Conservation (phyloP, 306 rosid genomes). For the Fagus crenata region DNA sequence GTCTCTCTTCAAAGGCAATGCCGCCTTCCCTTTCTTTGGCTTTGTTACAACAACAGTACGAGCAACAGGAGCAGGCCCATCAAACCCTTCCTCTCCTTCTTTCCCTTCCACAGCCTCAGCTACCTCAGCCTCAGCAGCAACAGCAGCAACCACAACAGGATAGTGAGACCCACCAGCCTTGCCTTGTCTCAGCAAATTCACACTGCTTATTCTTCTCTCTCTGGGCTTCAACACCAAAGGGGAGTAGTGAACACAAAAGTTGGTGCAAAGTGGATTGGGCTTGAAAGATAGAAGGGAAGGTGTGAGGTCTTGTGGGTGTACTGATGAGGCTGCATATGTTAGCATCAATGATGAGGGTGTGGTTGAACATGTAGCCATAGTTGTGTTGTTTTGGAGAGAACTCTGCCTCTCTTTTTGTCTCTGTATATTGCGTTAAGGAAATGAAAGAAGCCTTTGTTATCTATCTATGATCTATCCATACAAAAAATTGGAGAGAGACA, state of each 20-base stretch:
- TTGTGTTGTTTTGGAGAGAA: constrained; percentile 1
- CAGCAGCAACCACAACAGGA: constrained; percentile 45
- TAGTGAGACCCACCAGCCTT: constrained; percentile 20
- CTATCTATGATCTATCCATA: constrained; percentile 10
- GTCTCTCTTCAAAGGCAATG: constrained; percentile 85
- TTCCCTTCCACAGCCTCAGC: constrained; percentile 46
- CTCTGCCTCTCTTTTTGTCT: not conserved
- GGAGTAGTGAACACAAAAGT: constrained; percentile 30
- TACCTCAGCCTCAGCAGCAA: constrained; percentile 59
- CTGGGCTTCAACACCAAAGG: constrained; percentile 42
- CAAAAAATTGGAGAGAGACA: constrained; percentile 13
- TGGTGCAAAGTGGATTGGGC: constrained; percentile 42
- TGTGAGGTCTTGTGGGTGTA: constrained; percentile 46
- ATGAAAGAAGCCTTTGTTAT: not conserved
- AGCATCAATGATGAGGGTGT: constrained; percentile 69
- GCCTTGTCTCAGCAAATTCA: constrained; percentile 25
- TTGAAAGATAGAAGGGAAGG: constrained; percentile 56
- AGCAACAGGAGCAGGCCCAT: constrained; percentile 11
- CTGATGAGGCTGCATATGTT: constrained; percentile 51
- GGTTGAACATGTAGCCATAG: constrained; percentile 58
- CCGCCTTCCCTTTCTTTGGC: constrained; percentile 90
- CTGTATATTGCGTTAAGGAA: not conserved
- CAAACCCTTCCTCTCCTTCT: constrained; percentile 35
- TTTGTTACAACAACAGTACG: constrained; percentile 34
- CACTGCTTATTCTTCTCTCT: constrained; percentile 20